Percentiles rank a stretch among this genome's conserved stretches.
phyloP scores from a whole-genome alignment of 345 rosid genomes.

The Eucalyptus cladocalyx region DNA sequence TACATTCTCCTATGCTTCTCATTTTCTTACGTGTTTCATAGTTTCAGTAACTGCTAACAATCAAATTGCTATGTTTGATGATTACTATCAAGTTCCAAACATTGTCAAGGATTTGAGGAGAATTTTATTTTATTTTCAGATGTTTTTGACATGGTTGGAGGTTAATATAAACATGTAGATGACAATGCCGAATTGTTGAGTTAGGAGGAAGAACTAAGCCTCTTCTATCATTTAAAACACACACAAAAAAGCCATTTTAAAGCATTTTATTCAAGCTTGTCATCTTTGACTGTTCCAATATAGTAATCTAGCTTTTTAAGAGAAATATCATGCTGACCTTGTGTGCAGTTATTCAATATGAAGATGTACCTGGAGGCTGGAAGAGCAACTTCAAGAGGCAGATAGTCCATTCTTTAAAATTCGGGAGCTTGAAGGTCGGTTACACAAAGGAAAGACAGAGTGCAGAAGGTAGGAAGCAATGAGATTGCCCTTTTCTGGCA shows the following conservation, averaged over 20 bases:
- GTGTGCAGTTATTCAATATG: not conserved
- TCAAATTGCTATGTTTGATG: not conserved
- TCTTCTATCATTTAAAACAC: not conserved
- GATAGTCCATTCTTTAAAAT: constrained; percentile 54
- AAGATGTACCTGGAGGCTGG: constrained; percentile 16
- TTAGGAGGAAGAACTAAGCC: not conserved
- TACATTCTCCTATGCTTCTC: not conserved
- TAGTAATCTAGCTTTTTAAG: not conserved
- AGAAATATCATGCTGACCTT: not conserved
- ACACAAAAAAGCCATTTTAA: not conserved
- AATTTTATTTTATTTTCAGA: not conserved
- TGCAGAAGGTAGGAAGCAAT: constrained; percentile 41
- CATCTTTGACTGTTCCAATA: accelerated
- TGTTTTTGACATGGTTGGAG: not conserved
- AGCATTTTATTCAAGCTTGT: not conserved
- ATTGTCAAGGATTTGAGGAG: not conserved
- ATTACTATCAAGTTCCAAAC: not conserved
- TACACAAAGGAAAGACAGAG: constrained; percentile 62
- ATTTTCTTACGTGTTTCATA: not conserved
- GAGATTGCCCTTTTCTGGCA: not conserved
- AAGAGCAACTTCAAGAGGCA: constrained; percentile 61
- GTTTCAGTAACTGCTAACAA: not conserved
- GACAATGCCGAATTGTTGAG: not conserved
- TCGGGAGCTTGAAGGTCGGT: constrained; percentile 56
- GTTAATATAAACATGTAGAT: not conserved